Evolutionary conservation across 441 rosid species (phyloP).

Genomic region (Jatropha multifida): DNA sequence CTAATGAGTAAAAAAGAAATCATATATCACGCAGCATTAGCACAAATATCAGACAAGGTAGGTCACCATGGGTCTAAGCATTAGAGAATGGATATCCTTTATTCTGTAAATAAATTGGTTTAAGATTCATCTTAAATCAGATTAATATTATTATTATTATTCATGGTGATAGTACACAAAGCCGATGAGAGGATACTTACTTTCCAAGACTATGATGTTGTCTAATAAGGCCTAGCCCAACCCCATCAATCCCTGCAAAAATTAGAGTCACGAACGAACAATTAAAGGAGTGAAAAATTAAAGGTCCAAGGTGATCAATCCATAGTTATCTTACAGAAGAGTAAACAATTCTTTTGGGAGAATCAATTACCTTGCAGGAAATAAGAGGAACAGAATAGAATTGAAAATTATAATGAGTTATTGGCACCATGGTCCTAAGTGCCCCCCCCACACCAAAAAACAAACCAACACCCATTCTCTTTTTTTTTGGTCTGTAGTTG

Average conservation of each 20-base stretch:
- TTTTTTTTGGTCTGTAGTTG: too few species aligned
- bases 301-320: constrained; percentile 5
- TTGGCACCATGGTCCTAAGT: too few species aligned
- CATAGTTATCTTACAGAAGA: neutral
- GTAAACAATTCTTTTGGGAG: neutral
- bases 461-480: too few species aligned
- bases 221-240: constrained; percentile 71
- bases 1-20: constrained; percentile 32
- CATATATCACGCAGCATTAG: constrained; percentile 9
- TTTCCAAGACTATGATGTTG: constrained; percentile 70
- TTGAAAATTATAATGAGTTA: too few species aligned
- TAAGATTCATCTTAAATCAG: neutral
- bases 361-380: neutral
- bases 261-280: neutral
- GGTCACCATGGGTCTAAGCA: neutral
- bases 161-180: neutral
- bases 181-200: constrained; percentile 37
- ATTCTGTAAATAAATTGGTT: neutral
- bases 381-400: neutral
- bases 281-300: neutral
- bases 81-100: neutral
- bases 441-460: too few species aligned
- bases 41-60: neutral
- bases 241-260: constrained; percentile 77
- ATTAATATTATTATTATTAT: neutral